Conservation (phyloP, 148 eudicot genomes). For the Nepenthes mirabilis region DNA sequence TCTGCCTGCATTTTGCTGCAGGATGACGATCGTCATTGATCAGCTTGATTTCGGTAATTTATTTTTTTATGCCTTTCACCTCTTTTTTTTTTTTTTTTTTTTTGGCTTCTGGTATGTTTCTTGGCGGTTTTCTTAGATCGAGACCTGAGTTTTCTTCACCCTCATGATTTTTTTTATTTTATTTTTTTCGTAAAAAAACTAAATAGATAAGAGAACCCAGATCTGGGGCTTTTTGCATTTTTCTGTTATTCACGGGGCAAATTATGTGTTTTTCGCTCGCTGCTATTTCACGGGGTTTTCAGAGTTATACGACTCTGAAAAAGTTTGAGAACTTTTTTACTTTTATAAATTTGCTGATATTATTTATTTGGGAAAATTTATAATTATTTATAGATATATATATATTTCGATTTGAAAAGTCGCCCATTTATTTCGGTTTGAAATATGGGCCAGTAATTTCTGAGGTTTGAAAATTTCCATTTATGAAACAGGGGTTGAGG, state of each 20-base stretch:
- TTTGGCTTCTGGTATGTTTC: background rate
- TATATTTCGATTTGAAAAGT: no score
- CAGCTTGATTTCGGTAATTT: slow-evolving; percentile 44
- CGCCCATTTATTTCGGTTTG: background rate
- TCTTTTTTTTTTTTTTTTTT: background rate
- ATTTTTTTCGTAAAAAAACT: background rate
- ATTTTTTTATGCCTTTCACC: background rate
- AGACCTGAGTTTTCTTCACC: background rate
- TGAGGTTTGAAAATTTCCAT: background rate
- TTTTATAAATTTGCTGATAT: background rate
- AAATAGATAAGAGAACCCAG: background rate
- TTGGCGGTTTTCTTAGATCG: background rate
- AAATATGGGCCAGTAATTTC: background rate
- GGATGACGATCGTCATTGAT: slow-evolving; percentile 57
- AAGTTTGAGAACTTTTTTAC: no score
- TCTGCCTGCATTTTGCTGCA: slow-evolving; percentile 1
- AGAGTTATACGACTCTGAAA: no score
- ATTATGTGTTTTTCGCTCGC: no score
- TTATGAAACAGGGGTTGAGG: slow-evolving; percentile 17
- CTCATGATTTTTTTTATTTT: background rate
- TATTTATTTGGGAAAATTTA: background rate
- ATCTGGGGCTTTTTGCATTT: background rate
- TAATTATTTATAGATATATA: no score
- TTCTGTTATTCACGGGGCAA: no score
- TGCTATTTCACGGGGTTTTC: no score